Evolutionary conservation across 2,329 filamentous ascomycete genomes (phyloP).

Genomic region (Malbranchea cinnamomea): DNA sequence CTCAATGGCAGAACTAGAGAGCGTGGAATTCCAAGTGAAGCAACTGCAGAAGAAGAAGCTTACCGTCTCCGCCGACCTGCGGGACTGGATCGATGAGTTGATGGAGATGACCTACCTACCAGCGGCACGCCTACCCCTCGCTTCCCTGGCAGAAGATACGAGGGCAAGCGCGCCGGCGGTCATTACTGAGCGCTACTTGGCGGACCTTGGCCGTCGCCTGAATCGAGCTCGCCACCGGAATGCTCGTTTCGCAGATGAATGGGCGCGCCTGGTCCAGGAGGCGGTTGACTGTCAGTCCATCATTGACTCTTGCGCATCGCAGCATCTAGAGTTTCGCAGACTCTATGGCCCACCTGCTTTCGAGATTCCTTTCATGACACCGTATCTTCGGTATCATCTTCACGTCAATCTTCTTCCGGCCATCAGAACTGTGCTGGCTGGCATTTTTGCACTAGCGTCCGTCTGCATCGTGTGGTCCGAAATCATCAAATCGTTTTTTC

Average conservation of each 20-base stretch:
- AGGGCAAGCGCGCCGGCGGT: slow-evolving; percentile 53
- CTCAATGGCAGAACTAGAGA: slow-evolving; percentile 61
- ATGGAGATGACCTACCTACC: slow-evolving; percentile 59
- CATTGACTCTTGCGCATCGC: slow-evolving; percentile 67
- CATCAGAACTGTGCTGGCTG: slow-evolving; percentile 48
- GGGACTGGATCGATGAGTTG: slow-evolving; percentile 93
- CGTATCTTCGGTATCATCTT: slow-evolving; percentile 66
- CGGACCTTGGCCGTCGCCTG: slow-evolving; percentile 71
- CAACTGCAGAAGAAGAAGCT: slow-evolving; percentile 70
- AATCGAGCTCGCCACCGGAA: slow-evolving; percentile 70
- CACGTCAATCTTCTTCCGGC: slow-evolving; percentile 61
- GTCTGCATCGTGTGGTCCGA: slow-evolving; percentile 85
- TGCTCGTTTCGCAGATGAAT: slow-evolving; percentile 69
- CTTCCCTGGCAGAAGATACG: slow-evolving; percentile 23
- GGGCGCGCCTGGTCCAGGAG: slow-evolving; percentile 62
- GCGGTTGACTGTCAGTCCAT: slow-evolving; percentile 66
- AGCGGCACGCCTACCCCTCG: slow-evolving; percentile 38
- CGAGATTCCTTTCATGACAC: slow-evolving; percentile 44
- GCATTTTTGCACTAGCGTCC: slow-evolving; percentile 58
- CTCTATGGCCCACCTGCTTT: slow-evolving; percentile 19
- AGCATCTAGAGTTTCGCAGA: slow-evolving; percentile 61
- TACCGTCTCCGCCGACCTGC: slow-evolving; percentile 58
- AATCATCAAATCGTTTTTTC: slow-evolving; percentile 67
- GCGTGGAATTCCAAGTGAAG: slow-evolving; percentile 64
- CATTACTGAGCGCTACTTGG: slow-evolving; percentile 84